Evolutionary conservation across 75 land plant species (phyloP), one percentile per base, ranked within the genome.

Genomic region (Ceratopteris richardii): DNA sequence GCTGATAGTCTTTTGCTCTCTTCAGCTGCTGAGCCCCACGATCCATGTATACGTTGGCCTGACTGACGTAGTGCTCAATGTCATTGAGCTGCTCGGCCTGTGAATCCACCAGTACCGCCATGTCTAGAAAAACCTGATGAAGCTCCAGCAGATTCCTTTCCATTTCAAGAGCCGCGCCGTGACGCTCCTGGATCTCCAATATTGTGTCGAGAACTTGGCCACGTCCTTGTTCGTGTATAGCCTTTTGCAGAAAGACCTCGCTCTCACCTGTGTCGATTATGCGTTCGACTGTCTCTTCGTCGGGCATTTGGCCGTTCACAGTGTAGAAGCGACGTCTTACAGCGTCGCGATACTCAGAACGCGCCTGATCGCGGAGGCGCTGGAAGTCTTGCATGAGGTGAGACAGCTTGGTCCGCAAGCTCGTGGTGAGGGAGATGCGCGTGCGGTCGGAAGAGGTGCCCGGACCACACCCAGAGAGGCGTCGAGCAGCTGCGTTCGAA

Each of bases 331-430:
- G 29, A 44, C 93, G 36, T 44, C 64, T 64, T 0, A 88, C 69
- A 10, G 90, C 74, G 46, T 88, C 94, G 27, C 69, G 56, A 65
- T 88, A 82, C 74, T 85, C 94, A 19, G 66, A 36, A 31, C 51
- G 26, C 44, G 85, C 80, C 61, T 53, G 65, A 25, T 65, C 58
- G 24, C 94, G 44, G 41, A 88, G 67, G 29, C 22, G 53, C 40
- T 77, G 76, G 60, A 88, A 88, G 7, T 66, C 61, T n/a, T 71
- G 74, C 94, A 88, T 88, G 5, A 74, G 51, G 18, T 85, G 83
- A 63, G 72, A 58, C 41, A 88, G 77, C 69, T 74, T 79, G 69
- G 71, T 80, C 28, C 77, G 43, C 42, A 78, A 66, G 43, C 69
- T 71, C 11, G 48, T 58, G 28, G 68, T 71, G 60, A 74, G 43